phyloP scores from a whole-genome alignment of 352 stramenopile genomes.

The Phytophthora boehmeriae region DNA sequence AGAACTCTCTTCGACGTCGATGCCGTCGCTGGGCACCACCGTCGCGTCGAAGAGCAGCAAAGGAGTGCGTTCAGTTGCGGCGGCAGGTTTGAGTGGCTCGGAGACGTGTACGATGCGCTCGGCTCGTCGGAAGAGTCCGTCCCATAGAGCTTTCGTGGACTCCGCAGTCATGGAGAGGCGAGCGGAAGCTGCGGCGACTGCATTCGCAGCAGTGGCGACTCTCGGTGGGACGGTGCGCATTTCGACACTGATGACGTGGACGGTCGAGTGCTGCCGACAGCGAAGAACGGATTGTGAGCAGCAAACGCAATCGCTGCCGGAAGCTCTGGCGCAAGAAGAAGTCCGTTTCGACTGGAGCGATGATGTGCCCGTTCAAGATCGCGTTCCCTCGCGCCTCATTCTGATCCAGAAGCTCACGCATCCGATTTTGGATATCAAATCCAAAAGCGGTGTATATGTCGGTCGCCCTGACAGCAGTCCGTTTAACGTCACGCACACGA shows the following conservation, averaged over 20 bases:
- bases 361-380: conserved; percentile 1
- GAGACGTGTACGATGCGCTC: conserved; percentile 26
- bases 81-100: conserved; percentile 5
- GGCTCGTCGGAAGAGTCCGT: conserved; percentile 15
- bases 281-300: conserved; percentile 21
- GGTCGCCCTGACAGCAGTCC: too few relatives aligned
- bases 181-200: conserved; percentile 26
- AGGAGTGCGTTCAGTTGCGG: conserved; percentile 26
- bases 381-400: neutral
- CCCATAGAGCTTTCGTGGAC: conserved; percentile 31
- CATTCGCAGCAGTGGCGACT: conserved; percentile 21
- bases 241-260: neutral
- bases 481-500: too few relatives aligned
- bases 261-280: conserved; percentile 1
- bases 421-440: too few relatives aligned
- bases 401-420: too few relatives aligned
- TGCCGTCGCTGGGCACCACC: conserved; percentile 17
- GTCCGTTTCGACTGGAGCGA: neutral
- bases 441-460: too few relatives aligned
- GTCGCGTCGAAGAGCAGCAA: conserved; percentile 30
- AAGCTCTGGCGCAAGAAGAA: neutral
- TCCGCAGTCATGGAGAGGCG: conserved; percentile 36
- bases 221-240: conserved; percentile 27
- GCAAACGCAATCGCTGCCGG: neutral
- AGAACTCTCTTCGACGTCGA: conserved; percentile 17